Conservation (phyloP, 371 early-diverging fungal species). For the Mortierella polycephala region DNA sequence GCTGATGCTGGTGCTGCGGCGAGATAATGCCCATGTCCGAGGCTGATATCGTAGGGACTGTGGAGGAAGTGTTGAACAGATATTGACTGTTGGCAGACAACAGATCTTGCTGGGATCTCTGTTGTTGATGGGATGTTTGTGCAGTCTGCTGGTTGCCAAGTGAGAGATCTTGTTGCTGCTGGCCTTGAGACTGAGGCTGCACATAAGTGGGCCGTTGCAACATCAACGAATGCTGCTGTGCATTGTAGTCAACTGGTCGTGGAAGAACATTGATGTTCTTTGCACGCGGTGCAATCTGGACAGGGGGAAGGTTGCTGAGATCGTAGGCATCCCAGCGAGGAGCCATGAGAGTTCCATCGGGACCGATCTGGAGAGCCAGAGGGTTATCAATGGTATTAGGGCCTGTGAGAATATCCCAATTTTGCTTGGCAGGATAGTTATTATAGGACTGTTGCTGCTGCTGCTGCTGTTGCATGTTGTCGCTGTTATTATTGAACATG, state of each 20-base stretch:
- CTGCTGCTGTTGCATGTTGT: slow-evolving; percentile 12
- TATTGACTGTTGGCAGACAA: slow-evolving; percentile 15
- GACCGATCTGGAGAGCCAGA: slow-evolving; percentile 32
- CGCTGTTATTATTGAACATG: slow-evolving; percentile 18
- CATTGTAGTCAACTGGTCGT: slow-evolving; percentile 25
- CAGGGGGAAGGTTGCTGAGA: slow-evolving; percentile 35
- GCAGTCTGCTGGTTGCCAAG: slow-evolving; percentile 3
- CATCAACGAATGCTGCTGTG: slow-evolving; percentile 20
- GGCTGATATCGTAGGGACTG: slow-evolving; percentile 19
- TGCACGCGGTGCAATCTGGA: slow-evolving; percentile 35
- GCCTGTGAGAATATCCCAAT: slow-evolving; percentile 51
- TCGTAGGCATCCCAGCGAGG: slow-evolving; percentile 36
- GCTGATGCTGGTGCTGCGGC: slow-evolving; percentile 13
- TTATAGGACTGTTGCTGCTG: slow-evolving; percentile 12
- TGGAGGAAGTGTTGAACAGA: slow-evolving; percentile 23
- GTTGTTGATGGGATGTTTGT: slow-evolving; percentile 24
- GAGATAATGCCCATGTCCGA: slow-evolving; percentile 13
- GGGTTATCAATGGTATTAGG: slow-evolving; percentile 40
- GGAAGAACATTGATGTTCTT: slow-evolving; percentile 32
- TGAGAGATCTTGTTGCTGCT: slow-evolving; percentile 15
- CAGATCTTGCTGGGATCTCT: slow-evolving; percentile 2
- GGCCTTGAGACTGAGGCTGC: slow-evolving; percentile 24
- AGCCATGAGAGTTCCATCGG: slow-evolving; percentile 28
- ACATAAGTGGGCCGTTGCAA: slow-evolving; percentile 7
- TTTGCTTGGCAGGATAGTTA: slow-evolving; percentile 18